Evolutionary conservation across 2,329 filamentous ascomycete genomes (phyloP).

Genomic region (Alternaria dauci): DNA sequence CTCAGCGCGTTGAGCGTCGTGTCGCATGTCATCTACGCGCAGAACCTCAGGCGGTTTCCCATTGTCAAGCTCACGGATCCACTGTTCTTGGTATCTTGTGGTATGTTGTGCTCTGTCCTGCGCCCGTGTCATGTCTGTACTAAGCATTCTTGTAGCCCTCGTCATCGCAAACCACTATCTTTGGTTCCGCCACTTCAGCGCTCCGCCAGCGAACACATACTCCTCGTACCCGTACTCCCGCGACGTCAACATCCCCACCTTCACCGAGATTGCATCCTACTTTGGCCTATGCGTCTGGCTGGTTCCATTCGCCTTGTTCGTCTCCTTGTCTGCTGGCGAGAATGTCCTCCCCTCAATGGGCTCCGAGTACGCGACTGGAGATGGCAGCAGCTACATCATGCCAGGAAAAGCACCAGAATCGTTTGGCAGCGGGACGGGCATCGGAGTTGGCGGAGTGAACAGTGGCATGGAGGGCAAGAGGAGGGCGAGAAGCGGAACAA

Average conservation of each 20-base stretch:
- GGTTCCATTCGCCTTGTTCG: constrained; percentile 93
- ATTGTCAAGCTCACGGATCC: constrained; percentile 88
- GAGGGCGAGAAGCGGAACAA: constrained; percentile 61
- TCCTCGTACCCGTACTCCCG: constrained; percentile 66
- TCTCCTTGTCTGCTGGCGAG: constrained; percentile 91
- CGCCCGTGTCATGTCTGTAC: neutral
- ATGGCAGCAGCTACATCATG: constrained; percentile 59
- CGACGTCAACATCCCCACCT: constrained; percentile 74
- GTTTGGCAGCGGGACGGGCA: constrained; percentile 30
- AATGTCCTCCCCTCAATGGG: constrained; percentile 95
- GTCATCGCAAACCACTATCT: constrained; percentile 92
- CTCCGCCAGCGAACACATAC: constrained; percentile 62
- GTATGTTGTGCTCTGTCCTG: constrained; percentile 57
- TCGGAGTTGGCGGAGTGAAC: constrained; percentile 41
- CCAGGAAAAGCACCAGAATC: constrained; percentile 52
- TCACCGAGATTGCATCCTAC: constrained; percentile 94
- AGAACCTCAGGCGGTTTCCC: constrained; percentile 80
- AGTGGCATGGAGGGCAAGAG: constrained; percentile 39
- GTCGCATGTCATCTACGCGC: constrained; percentile 85
- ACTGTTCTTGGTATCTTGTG: constrained; percentile 82
- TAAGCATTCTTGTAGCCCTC: constrained; percentile 62
- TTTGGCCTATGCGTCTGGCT: constrained; percentile 98
- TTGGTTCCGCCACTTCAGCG: constrained; percentile 94
- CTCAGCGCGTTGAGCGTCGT: constrained; percentile 77
- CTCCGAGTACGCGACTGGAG: constrained; percentile 72